These are phyloP conservation scores for Eimeria necatrix DNA, from an alignment of 169 alveolate species.

Conservation along the genomic window DNA sequence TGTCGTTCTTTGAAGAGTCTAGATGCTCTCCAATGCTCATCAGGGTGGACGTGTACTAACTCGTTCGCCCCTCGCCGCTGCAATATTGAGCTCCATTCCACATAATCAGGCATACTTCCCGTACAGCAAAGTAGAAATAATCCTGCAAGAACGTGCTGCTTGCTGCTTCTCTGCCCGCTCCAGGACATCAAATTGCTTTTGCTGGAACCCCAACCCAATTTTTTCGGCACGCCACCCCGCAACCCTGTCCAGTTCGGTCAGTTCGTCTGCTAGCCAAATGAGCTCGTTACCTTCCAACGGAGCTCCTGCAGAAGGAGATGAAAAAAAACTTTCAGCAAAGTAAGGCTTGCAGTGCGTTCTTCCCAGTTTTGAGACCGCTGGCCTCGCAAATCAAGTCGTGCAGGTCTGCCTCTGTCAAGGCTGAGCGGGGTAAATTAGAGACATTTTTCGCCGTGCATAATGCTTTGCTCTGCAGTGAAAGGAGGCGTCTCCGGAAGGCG, in stretches of 20 bases:
- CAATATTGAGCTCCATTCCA: background rate
- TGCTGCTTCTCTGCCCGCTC: background rate
- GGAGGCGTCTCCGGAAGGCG: slow-evolving; percentile 65
- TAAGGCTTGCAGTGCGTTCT: background rate
- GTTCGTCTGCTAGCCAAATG: background rate
- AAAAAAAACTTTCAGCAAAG: slow-evolving; percentile 52
- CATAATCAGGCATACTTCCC: background rate
- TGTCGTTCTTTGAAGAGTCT: background rate
- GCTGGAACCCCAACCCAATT: background rate
- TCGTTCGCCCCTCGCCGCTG: background rate
- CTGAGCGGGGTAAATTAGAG: background rate
- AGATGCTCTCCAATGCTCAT: background rate
- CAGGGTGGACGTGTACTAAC: background rate
- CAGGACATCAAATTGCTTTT: background rate
- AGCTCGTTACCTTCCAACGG: slow-evolving; percentile 46
- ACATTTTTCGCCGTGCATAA: background rate
- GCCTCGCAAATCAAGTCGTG: background rate
- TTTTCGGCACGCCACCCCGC: background rate
- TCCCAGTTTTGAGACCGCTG: background rate
- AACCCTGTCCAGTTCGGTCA: background rate
- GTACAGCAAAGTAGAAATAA: background rate
- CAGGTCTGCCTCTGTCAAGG: too few species aligned
- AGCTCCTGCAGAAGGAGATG: slow-evolving; percentile 56
- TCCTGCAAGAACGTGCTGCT: background rate
- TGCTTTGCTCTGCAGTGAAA: slow-evolving; percentile 44